These are phyloP conservation scores for Phlebiopsis flavidoalba DNA, from an alignment of 768 basidiomycete genomes.

Conservation along the genomic window DNA sequence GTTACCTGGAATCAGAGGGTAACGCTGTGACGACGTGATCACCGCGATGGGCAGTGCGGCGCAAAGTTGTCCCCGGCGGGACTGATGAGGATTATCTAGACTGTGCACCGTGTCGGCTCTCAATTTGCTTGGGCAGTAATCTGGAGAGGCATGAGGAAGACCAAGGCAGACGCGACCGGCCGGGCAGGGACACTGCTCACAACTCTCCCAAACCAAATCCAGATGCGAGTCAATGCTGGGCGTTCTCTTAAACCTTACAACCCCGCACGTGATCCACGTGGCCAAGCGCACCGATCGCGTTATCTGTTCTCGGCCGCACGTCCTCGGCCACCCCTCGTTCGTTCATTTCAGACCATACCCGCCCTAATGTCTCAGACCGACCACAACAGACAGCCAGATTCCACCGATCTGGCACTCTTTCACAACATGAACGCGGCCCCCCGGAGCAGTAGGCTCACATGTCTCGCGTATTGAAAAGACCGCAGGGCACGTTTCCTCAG, in stretches of 20 bases:
- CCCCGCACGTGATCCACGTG: conserved; percentile 1
- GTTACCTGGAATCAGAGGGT: too few relatives aligned
- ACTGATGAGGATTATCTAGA: not conserved
- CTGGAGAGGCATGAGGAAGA: not conserved
- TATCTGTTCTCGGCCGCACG: conserved; percentile 1
- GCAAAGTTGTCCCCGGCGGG: conserved; percentile 1
- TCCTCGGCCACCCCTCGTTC: not conserved
- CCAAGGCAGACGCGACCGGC: not conserved
- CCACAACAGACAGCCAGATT: conserved; percentile 13
- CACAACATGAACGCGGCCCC: conserved; percentile 77
- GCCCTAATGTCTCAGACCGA: not conserved
- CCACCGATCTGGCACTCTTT: conserved; percentile 86
- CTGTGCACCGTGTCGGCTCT: too few relatives aligned
- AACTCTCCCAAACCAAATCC: not conserved
- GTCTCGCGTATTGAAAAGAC: conserved; percentile 93
- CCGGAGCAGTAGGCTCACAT: conserved; percentile 99
- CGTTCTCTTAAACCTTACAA: not conserved
- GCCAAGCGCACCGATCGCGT: conserved; percentile 3
- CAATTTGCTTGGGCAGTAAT: not conserved
- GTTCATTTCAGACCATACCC: conserved; percentile 1
- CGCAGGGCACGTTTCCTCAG: conserved; percentile 55
- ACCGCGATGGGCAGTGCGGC: too few relatives aligned
- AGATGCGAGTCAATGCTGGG: not conserved
- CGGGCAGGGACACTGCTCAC: not conserved
- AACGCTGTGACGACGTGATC: too few relatives aligned